A percentile compares a stretch with the other conserved stretches of the same genome.
These are phyloP conservation scores for Halophytophthora batemanensis DNA, from an alignment of 352 stramenopile species.

Conservation along the genomic window DNA sequence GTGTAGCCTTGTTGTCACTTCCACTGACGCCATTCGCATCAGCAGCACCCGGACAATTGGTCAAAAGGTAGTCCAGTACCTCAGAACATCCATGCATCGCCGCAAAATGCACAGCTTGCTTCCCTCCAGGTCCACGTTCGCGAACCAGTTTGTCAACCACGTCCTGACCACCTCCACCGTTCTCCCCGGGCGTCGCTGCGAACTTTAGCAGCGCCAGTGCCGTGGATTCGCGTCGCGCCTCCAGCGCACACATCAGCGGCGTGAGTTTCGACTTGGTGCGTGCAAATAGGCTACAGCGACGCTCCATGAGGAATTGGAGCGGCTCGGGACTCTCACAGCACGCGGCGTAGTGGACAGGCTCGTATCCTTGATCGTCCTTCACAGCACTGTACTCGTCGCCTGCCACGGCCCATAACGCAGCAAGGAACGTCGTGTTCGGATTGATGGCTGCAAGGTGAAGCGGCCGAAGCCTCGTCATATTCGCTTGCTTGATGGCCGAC, in stretches of 20 bases:
- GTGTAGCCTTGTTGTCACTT: conserved; percentile 42
- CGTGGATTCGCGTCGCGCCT: conserved; percentile 46
- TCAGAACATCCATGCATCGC: conserved; percentile 36
- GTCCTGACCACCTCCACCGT: conserved; percentile 29
- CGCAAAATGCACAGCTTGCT: conserved; percentile 67
- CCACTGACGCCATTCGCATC: conserved; percentile 46
- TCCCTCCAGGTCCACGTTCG: conserved; percentile 44
- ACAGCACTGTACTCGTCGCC: conserved; percentile 45
- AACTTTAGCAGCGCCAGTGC: conserved; percentile 50
- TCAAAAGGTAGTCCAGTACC: conserved; percentile 48
- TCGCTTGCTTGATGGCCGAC: conserved; percentile 67
- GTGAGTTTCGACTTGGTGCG: conserved; percentile 62
- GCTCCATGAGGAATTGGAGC: conserved; percentile 61
- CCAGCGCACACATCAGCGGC: conserved; percentile 57
- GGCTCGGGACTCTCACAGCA: conserved; percentile 46
- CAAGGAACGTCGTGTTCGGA: conserved; percentile 61
- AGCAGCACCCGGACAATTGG: conserved; percentile 29
- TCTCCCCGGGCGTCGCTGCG: conserved; percentile 20
- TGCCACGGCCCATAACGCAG: conserved; percentile 50
- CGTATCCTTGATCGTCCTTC: conserved; percentile 59
- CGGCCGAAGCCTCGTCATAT: conserved; percentile 57
- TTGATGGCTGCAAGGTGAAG: conserved; percentile 77
- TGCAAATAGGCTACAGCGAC: conserved; percentile 47
- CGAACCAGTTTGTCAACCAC: conserved; percentile 42
- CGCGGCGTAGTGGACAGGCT: conserved; percentile 69